phyloP scores from a whole-genome alignment of 331 rosid species.

The Spiraea crenata region DNA sequence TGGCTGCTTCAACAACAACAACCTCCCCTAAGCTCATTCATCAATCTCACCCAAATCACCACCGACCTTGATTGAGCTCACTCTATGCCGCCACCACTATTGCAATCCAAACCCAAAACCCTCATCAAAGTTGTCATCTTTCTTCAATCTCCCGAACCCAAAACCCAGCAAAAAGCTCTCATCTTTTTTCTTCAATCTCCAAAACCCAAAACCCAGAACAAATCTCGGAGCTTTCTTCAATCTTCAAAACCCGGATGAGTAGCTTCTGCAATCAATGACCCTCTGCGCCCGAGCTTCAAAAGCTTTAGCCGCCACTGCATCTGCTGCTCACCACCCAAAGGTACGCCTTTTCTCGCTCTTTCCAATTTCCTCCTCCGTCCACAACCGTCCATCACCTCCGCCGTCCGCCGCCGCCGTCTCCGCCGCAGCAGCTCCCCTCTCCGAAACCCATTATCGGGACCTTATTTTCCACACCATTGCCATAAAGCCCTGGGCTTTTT shows the following conservation, averaged over 20 bases:
- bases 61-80: too few relatives aligned
- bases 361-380: slow-evolving; percentile 20
- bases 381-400: slow-evolving; percentile 16
- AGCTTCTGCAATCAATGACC: slow-evolving; percentile 59
- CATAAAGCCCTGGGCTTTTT: slow-evolving; percentile 47
- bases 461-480: slow-evolving; percentile 38
- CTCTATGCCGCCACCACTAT: too few relatives aligned
- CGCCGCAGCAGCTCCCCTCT: neutral
- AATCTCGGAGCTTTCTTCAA: neutral
- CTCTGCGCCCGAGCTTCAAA: slow-evolving; percentile 60
- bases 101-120: too few relatives aligned
- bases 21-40: neutral
- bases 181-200: neutral
- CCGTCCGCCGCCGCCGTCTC: neutral
- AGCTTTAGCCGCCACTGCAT: slow-evolving; percentile 32
- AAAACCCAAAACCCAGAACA: neutral
- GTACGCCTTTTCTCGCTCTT: slow-evolving; percentile 30
- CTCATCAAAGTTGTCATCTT: too few relatives aligned
- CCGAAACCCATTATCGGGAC: slow-evolving; percentile 35
- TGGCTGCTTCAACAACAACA: neutral
- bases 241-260: slow-evolving; percentile 28
- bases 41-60: too few relatives aligned
- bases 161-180: too few relatives aligned
- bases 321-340: slow-evolving; percentile 31
- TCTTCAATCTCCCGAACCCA: too few relatives aligned